These are phyloP conservation scores for Gymnopilus dilepis DNA, from an alignment of 768 basidiomycete genomes.

Conservation along the genomic window DNA sequence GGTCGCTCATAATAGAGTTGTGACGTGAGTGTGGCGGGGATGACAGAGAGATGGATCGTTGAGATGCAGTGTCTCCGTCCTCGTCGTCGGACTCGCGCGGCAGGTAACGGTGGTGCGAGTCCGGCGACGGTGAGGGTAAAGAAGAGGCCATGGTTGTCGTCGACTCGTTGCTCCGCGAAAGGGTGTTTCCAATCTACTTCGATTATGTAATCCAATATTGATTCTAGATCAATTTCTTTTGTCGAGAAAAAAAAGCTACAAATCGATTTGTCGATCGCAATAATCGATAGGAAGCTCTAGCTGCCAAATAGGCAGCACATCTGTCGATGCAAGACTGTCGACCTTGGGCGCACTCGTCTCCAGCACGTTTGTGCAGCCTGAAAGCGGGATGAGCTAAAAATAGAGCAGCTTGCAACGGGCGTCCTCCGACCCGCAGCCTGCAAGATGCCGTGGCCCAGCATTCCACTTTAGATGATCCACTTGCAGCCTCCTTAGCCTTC, in stretches of 20 bases:
- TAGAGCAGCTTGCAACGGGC: conserved; percentile 21
- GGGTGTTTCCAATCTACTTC: neutral
- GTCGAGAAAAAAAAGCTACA: neutral
- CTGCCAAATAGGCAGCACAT: neutral
- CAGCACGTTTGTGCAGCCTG: neutral
- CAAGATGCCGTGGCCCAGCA: conserved; percentile 9
- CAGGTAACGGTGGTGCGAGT: conserved; percentile 33
- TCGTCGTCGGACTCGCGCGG: conserved; percentile 45
- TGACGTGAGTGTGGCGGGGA: conserved; percentile 64
- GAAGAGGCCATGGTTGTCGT: conserved; percentile 25
- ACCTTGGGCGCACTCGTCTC: neutral
- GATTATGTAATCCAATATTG: conserved; percentile 2
- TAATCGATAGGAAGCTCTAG: neutral
- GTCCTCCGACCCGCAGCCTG: conserved; percentile 25
- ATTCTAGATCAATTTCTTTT: neutral
- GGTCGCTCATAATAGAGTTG: conserved; percentile 36
- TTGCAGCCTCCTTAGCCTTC: neutral
- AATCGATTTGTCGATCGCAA: neutral
- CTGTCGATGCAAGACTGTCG: neutral
- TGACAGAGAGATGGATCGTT: conserved; percentile 76
- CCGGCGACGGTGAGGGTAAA: conserved; percentile 39
- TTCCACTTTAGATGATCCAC: conserved; percentile 2
- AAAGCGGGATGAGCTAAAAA: neutral
- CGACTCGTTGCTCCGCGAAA: conserved; percentile 6
- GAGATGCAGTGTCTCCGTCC: conserved; percentile 80